Percentiles rank a stretch among this genome's conserved stretches.
Evolutionary conservation across 2,329 filamentous ascomycete species (phyloP).

Genomic region (Graphilbum fragrans): DNA sequence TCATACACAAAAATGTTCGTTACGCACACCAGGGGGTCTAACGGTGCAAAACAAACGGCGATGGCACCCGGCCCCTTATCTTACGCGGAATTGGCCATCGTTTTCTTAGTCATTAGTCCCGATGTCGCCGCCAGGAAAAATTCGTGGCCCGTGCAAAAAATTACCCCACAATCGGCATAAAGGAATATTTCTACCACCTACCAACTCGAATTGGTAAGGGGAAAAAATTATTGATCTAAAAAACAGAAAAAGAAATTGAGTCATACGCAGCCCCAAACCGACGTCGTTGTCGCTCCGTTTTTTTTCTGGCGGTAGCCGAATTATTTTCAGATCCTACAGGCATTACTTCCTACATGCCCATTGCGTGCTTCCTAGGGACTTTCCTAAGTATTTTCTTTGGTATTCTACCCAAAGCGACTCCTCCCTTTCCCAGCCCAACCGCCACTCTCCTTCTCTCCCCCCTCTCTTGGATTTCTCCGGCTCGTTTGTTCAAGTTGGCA

Average conservation of each 20-base stretch:
- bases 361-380: background rate
- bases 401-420: background rate
- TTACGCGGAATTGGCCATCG: too few relatives aligned
- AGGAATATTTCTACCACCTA: background rate
- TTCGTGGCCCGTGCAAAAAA: background rate
- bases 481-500: too few relatives aligned
- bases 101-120: too few relatives aligned
- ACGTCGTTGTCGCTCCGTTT: background rate
- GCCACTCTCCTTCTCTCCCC: too few relatives aligned
- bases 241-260: background rate
- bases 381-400: background rate
- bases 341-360: background rate
- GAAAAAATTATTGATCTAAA: background rate
- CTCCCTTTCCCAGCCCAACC: too few relatives aligned
- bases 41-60: too few relatives aligned
- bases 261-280: background rate
- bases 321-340: background rate
- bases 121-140: background rate
- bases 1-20: too few relatives aligned
- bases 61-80: too few relatives aligned
- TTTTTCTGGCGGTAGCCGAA: background rate
- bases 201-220: background rate
- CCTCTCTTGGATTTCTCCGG: too few relatives aligned
- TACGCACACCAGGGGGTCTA: too few relatives aligned
- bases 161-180: background rate